Conservation (phyloP, 257 asterid genomes). For the Ilex aquifolium region DNA sequence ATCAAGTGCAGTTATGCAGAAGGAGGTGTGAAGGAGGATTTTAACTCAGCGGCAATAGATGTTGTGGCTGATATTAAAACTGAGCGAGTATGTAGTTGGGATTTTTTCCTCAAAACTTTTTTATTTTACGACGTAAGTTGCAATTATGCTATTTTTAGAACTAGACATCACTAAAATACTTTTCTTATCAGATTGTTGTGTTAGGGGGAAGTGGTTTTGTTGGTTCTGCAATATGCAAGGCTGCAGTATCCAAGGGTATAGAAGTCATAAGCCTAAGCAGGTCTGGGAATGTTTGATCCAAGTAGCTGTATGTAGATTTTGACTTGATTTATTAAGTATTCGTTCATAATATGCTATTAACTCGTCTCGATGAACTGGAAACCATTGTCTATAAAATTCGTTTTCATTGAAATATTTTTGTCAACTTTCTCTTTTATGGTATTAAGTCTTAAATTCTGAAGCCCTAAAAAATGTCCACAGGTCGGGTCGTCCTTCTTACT, state of each 20-base stretch:
- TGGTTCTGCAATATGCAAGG: constrained; percentile 97
- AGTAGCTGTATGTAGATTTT: constrained; percentile 18
- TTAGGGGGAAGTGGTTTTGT: constrained; percentile 98
- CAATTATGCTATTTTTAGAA: constrained; percentile 11
- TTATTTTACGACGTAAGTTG: constrained; percentile 1
- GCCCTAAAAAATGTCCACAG: constrained; percentile 29
- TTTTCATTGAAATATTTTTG: neutral
- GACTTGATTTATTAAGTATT: constrained; percentile 4
- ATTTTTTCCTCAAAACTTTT: constrained; percentile 6
- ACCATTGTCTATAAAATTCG: constrained; percentile 2
- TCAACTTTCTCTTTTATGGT: constrained; percentile 1
- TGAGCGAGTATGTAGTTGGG: constrained; percentile 50
- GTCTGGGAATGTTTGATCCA: constrained; percentile 32
- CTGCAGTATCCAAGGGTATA: constrained; percentile 94
- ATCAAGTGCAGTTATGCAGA: constrained; percentile 68
- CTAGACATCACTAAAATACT: constrained; percentile 13
- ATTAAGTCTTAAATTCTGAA: constrained; percentile 15
- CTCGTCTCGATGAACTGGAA: neutral
- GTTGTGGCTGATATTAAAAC: constrained; percentile 84
- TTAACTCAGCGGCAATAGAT: constrained; percentile 55
- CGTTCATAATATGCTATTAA: neutral
- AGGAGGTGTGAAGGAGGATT: constrained; percentile 28
- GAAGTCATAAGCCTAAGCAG: constrained; percentile 98
- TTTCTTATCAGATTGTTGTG: constrained; percentile 64
- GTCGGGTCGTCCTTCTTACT: constrained; percentile 72